Base-by-base conservation (phyloP, 257 asterid genomes). In the Ehretia macrophylla region DNA sequence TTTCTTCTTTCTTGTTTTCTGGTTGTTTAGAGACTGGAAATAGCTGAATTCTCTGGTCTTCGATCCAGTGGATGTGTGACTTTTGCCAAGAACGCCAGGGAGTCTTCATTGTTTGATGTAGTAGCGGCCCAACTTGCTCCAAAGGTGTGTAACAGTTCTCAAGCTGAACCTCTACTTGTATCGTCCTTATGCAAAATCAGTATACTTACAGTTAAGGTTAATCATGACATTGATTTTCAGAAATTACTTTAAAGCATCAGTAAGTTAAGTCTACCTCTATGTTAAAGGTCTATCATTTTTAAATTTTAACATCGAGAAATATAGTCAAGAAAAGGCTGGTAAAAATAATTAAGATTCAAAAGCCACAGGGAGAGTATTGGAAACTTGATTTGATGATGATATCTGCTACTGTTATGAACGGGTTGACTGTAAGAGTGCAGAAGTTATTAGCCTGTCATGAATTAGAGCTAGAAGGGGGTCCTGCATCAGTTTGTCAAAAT, bases 111-210 rank as follows among this genome's bases (percentile, higher is more conserved):
- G 72, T 88, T 76, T 62, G 85, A 83, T 71, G 77, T 58, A 5
- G 83, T 85, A 53, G 78, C 88, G 69, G 72, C 92, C 48, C 98
- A 88, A 62, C 84, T 91, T 65, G 73, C 83, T 68, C 68, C 85
- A 56, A 74, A 72, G 91, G 96, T 87, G 57, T 52, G 57, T 21
- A n/a, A 17, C 35, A 27, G 47, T 42, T 42, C 12, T 42, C 47
- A 42, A 1, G 3, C 47, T 42, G 12, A 10, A 1, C 47, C 3
- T 42, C 4, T 3, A 2, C 16, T 42, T 2, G 16, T 14, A 42
- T 42, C 47, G 8, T 42, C 3, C 11, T 10, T 27, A 27, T 27
- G 6, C 35, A 27, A 1, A 6, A 27, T 27, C 6, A 75, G 40
- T 44, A 35, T 48, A 37, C 8, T 51, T 11, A 23, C 14, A 32